Base-by-base conservation (phyloP, 768 basidiomycete species). In the Leccinellum albellum region DNA sequence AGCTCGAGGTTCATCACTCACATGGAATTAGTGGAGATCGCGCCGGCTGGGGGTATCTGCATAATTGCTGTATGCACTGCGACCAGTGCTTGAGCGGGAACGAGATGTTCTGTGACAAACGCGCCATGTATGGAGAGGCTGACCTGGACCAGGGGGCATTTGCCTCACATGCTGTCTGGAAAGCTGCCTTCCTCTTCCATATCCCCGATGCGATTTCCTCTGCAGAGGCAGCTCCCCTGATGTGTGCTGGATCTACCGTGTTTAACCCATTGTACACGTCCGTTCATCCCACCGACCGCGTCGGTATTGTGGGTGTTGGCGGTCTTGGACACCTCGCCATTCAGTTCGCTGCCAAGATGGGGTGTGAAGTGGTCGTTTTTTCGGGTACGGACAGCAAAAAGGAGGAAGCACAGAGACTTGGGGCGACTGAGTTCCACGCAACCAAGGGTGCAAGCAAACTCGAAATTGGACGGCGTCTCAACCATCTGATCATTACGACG, bases 261-360 rank as follows among this genome's bases (percentile, higher is more conserved):
- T 74, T 73, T 58, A 42, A 67, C 26, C 66, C 67, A 3, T 32
- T 71, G 59, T 35, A 70, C 33, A 54, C 63, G 50, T 58, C 66
- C 29, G 63, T 72, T 24, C 69, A 58, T 3, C 51, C 69, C 12
- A 67, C 72, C 8, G 71, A 74, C 44, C 67, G 74, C 8, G 70
- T 77, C 3, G 72, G 71, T 0, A 53, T 75, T 2, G 59, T 74
- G 4, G 74, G 73, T 0, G 9, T 76, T 23, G 75, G 75, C 2
- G 74, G 75, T 6, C 68, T 76, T 15, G 73, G 75, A 8, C 75
- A 76, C 44, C 71, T 76, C 31, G 73, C 71, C 6, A 68, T 76
- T 32, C 72, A 75, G 44, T 76, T 76, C 56, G 73, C 74, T 4
- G 57, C 70, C 32, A 76, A 74, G 61, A 75, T 75, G 70, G 75